phyloP scores from a whole-genome alignment of 2,329 filamentous ascomycete species.

The Sporothrix curviconia region DNA sequence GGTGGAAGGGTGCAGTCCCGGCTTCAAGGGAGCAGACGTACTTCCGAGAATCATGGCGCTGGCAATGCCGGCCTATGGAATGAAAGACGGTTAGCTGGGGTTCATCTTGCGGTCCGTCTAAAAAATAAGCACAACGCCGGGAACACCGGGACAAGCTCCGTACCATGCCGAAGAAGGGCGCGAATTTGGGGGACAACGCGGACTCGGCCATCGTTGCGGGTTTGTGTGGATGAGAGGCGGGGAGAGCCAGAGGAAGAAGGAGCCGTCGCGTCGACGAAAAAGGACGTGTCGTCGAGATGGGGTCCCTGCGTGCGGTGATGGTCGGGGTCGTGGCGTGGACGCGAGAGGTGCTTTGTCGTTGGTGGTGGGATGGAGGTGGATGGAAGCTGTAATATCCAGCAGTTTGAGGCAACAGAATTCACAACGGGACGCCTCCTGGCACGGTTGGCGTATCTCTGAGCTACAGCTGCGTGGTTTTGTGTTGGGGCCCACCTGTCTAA shows the following conservation, averaged over 20 bases:
- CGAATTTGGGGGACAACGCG: slow-evolving; percentile 68
- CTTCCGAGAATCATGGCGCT: slow-evolving; percentile 80
- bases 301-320: background rate
- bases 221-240: no score
- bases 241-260: background rate
- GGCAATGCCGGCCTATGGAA: slow-evolving; percentile 62
- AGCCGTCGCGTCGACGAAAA: background rate
- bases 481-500: background rate
- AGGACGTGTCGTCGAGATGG: no score
- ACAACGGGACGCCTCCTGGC: background rate
- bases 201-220: slow-evolving; percentile 40
- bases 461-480: slow-evolving; percentile 15
- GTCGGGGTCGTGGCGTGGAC: background rate
- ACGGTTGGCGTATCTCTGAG: no score
- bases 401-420: slow-evolving; percentile 6
- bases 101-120: background rate
- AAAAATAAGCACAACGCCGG: background rate
- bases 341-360: no score
- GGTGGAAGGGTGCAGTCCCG: no score
- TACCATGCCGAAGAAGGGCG: slow-evolving; percentile 85
- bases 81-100: background rate
- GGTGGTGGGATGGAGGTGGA: no score
- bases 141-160: slow-evolving; percentile 28
- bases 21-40: slow-evolving; percentile 42
- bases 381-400: slow-evolving; percentile 14